phyloP scores from a whole-genome alignment of 2,329 filamentous ascomycete species.

The Aspergillus sp. region DNA sequence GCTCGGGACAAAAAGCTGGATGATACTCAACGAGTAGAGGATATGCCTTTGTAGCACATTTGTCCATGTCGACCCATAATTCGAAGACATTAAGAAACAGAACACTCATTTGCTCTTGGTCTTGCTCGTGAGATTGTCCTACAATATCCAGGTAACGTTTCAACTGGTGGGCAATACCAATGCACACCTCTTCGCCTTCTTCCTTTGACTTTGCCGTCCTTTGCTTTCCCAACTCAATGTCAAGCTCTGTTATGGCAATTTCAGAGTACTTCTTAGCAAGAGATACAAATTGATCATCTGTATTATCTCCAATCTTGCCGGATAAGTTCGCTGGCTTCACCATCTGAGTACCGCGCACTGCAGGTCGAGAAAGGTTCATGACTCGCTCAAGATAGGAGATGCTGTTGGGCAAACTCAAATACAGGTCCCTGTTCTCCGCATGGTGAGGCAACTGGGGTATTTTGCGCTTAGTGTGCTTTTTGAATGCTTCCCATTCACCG shows the following conservation, averaged over 20 bases:
- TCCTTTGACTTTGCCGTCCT: not conserved
- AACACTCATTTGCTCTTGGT: constrained; percentile 54
- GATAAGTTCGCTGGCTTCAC: not conserved
- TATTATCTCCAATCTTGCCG: constrained; percentile 8
- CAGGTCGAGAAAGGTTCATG: not conserved
- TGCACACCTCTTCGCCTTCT: constrained; percentile 27
- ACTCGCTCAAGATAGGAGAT: constrained; percentile 30
- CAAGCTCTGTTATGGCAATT: constrained; percentile 16
- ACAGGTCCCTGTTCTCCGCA: too few relatives aligned
- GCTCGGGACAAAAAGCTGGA: constrained; percentile 52
- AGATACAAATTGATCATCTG: constrained; percentile 13
- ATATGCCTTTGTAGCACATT: constrained; percentile 43
- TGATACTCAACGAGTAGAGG: constrained; percentile 55
- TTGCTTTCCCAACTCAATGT: not conserved
- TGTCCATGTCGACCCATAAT: constrained; percentile 61
- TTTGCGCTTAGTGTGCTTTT: constrained; percentile 35
- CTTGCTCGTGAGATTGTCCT: constrained; percentile 42
- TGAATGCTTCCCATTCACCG: constrained; percentile 46
- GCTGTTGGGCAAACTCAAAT: constrained; percentile 48
- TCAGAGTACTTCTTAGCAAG: constrained; percentile 14
- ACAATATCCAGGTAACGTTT: constrained; percentile 38
- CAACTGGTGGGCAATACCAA: constrained; percentile 37
- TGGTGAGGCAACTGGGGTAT: constrained; percentile 45
- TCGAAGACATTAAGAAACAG: constrained; percentile 59
- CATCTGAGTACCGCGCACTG: not conserved